Evolutionary conservation across 148 eudicot genomes (phyloP).

Genomic region (Rhododendron williamsianum): DNA sequence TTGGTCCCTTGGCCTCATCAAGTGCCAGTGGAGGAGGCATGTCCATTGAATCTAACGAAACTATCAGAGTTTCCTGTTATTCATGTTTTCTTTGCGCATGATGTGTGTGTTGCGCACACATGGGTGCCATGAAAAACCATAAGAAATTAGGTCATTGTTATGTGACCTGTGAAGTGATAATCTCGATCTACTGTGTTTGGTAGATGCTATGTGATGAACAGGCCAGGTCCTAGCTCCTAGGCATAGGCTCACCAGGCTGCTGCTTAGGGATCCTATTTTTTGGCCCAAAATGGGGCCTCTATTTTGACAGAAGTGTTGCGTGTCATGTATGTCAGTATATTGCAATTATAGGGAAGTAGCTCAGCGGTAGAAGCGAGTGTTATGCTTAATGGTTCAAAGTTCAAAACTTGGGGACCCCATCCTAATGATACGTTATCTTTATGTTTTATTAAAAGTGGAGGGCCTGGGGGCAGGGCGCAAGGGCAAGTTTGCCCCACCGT

Average conservation of each 20-base stretch:
- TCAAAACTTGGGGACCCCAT: background rate
- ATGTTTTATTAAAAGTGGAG: background rate
- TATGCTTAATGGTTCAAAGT: background rate
- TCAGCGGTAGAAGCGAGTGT: background rate
- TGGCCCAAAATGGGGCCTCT: background rate
- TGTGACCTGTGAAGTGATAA: background rate
- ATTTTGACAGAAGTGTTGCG: background rate
- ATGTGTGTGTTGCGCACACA: background rate
- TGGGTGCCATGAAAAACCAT: background rate
- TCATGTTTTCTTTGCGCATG: conserved; percentile 1
- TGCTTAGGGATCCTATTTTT: background rate
- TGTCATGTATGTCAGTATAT: too few species aligned
- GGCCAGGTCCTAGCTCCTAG: background rate
- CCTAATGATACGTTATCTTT: background rate
- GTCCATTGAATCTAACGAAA: background rate
- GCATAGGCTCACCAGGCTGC: background rate
- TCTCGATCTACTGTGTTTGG: background rate
- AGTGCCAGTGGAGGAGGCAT: conserved; percentile 16
- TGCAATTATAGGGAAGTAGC: background rate
- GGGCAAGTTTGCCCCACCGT: background rate
- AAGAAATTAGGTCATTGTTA: background rate
- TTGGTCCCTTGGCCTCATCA: conserved; percentile 8
- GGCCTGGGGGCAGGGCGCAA: background rate
- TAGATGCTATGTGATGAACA: background rate
- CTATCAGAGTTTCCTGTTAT: background rate